Conservation (phyloP, 2,329 filamentous ascomycete genomes). For the Juglanconis oblonga region DNA sequence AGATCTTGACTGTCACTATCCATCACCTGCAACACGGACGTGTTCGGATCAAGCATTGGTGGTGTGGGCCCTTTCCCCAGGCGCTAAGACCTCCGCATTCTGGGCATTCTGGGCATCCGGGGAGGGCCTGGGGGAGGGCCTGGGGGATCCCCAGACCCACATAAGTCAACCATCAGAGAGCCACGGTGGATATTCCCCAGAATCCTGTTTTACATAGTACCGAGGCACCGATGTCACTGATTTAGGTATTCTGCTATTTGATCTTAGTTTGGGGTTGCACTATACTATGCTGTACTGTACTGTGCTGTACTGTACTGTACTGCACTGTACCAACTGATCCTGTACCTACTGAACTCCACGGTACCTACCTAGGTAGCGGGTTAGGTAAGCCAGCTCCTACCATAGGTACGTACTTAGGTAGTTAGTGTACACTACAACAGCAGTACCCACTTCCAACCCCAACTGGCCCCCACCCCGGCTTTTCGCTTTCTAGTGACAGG, state of each 20-base stretch:
- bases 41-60: not conserved
- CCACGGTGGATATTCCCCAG: not conserved
- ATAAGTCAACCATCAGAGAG: not conserved
- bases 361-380: no score
- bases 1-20: not conserved
- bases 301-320: no score
- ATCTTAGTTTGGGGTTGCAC: not conserved
- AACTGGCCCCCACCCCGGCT: no score
- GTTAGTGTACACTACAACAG: no score
- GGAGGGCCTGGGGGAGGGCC: not conserved
- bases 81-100: constrained; percentile 6
- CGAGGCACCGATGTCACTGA: not conserved
- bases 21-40: not conserved
- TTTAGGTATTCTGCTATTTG: not conserved
- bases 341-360: no score
- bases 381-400: no score
- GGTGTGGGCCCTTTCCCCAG: not conserved
- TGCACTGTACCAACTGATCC: no score
- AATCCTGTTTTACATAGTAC: no score
- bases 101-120: constrained; percentile 3
- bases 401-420: no score
- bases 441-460: no score
- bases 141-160: not conserved
- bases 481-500: no score
- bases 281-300: no score